Conservation (phyloP, 495 filamentous ascomycete species). For the Chaetomium fimeti region DNA sequence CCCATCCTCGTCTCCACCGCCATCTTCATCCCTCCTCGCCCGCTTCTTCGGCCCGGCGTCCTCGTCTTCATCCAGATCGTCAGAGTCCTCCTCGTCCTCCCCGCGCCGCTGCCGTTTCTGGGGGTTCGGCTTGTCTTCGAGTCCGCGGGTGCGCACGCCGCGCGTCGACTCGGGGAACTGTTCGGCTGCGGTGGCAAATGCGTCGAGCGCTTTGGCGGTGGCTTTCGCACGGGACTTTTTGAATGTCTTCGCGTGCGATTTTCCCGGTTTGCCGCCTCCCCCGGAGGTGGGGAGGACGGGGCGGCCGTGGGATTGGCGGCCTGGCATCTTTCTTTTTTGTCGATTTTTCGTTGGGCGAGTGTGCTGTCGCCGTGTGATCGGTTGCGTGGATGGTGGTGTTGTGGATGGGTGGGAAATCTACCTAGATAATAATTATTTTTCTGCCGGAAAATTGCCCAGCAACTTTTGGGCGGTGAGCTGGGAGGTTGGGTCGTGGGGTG, state of each 20-base stretch:
- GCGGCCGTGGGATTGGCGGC: slow-evolving; percentile 61
- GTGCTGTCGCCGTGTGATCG: neutral
- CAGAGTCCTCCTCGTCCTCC: slow-evolving; percentile 50
- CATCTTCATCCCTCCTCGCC: slow-evolving; percentile 44
- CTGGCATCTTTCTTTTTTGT: slow-evolving; percentile 59
- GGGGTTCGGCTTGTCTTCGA: slow-evolving; percentile 39
- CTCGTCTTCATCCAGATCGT: slow-evolving; percentile 54
- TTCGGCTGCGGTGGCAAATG: slow-evolving; percentile 77
- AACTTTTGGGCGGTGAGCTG: slow-evolving; percentile 36
- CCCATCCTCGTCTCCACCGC: slow-evolving; percentile 35
- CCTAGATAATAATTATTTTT: slow-evolving; percentile 35
- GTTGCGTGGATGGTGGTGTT: neutral
- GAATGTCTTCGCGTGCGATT: slow-evolving; percentile 18
- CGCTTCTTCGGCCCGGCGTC: slow-evolving; percentile 45
- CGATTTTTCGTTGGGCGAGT: neutral
- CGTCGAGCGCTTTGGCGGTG: slow-evolving; percentile 66
- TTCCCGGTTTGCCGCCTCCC: slow-evolving; percentile 16
- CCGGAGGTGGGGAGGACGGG: slow-evolving; percentile 43
- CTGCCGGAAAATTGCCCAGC: slow-evolving; percentile 23
- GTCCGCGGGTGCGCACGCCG: slow-evolving; percentile 45
- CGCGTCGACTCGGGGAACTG: slow-evolving; percentile 44
- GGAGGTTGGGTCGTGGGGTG: slow-evolving; percentile 10
- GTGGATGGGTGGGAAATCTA: neutral
- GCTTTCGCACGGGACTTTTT: slow-evolving; percentile 46
- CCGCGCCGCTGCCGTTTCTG: slow-evolving; percentile 23